These are phyloP conservation scores for Hamigera avellanea DNA, from an alignment of 495 filamentous ascomycete genomes.

Conservation along the genomic window DNA sequence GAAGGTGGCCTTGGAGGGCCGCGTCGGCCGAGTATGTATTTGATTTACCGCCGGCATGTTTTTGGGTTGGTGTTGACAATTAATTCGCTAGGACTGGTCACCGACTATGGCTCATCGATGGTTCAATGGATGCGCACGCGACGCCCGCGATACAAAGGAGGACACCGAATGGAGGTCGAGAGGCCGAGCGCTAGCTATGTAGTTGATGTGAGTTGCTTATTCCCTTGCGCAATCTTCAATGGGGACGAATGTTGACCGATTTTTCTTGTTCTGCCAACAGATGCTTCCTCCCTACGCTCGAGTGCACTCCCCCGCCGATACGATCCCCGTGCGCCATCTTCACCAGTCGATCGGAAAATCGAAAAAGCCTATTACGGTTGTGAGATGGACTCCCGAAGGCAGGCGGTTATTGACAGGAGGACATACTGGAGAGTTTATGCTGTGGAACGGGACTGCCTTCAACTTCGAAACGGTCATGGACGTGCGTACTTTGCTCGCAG, in stretches of 20 bases:
- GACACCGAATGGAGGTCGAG: conserved; percentile 59
- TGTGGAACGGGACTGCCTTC: conserved; percentile 98
- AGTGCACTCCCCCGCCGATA: conserved; percentile 59
- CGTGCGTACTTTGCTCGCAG: conserved; percentile 22
- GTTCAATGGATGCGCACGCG: conserved; percentile 88
- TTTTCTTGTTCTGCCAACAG: conserved; percentile 32
- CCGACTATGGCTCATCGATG: conserved; percentile 89
- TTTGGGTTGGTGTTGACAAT: too few species aligned
- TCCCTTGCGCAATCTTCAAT: not conserved
- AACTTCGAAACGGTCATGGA: conserved; percentile 99
- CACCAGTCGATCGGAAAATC: conserved; percentile 96
- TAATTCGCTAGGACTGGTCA: conserved; percentile 72
- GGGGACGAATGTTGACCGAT: conserved; percentile 4
- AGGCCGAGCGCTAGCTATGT: conserved; percentile 80
- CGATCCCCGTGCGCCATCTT: conserved; percentile 78
- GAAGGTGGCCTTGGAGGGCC: conserved; percentile 27
- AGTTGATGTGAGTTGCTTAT: conserved; percentile 57
- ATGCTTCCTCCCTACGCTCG: conserved; percentile 79
- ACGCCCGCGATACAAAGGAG: conserved; percentile 59
- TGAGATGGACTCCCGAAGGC: conserved; percentile 95
- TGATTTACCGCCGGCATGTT: not conserved
- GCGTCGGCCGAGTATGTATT: conserved; percentile 31
- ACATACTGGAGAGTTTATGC: conserved; percentile 92
- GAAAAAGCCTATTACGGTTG: conserved; percentile 94
- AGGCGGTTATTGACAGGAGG: conserved; percentile 82